Evolutionary conservation across 2,329 filamentous ascomycete species (phyloP).

Genomic region (Westerdykella aurantiaca): DNA sequence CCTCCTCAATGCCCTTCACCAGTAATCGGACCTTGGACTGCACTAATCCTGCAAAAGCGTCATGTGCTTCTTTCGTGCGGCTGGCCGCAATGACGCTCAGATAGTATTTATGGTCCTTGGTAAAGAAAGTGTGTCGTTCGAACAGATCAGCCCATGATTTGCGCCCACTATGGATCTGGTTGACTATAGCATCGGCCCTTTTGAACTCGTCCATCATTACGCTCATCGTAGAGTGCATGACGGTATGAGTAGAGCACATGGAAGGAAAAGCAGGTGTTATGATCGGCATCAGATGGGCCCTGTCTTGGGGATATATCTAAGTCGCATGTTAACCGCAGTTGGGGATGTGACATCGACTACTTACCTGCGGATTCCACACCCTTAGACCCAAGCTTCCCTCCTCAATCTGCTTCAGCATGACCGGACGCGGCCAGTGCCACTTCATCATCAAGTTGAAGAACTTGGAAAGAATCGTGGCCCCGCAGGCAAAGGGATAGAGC

Average conservation of each 20-base stretch:
- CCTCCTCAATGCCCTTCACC: constrained; percentile 74
- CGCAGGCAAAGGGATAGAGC: constrained; percentile 86
- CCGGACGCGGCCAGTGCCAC: constrained; percentile 94
- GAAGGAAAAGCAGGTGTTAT: constrained; percentile 97
- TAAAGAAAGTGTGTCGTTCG: constrained; percentile 87
- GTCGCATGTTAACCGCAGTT: constrained; percentile 12
- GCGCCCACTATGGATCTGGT: constrained; percentile 71
- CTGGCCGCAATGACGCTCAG: constrained; percentile 80
- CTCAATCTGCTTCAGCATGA: constrained; percentile 82
- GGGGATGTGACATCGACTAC: constrained; percentile 10
- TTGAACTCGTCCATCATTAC: constrained; percentile 80
- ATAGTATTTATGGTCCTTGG: constrained; percentile 89
- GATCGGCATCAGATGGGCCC: constrained; percentile 90
- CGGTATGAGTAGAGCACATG: constrained; percentile 96
- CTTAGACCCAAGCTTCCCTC: constrained; percentile 73
- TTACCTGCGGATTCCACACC: constrained; percentile 89
- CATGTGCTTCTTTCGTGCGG: constrained; percentile 75
- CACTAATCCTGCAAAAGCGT: constrained; percentile 83
- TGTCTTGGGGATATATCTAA: constrained; percentile 71
- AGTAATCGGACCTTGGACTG: constrained; percentile 89
- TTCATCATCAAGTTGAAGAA: constrained; percentile 89
- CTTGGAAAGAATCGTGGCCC: constrained; percentile 81
- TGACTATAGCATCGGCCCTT: constrained; percentile 69
- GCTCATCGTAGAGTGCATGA: constrained; percentile 76
- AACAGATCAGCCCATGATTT: constrained; percentile 84